A percentile compares a stretch with the other conserved stretches of the same genome.
Evolutionary conservation across 2,329 filamentous ascomycete genomes (phyloP).

Genomic region (Fusarium vanettenii): DNA sequence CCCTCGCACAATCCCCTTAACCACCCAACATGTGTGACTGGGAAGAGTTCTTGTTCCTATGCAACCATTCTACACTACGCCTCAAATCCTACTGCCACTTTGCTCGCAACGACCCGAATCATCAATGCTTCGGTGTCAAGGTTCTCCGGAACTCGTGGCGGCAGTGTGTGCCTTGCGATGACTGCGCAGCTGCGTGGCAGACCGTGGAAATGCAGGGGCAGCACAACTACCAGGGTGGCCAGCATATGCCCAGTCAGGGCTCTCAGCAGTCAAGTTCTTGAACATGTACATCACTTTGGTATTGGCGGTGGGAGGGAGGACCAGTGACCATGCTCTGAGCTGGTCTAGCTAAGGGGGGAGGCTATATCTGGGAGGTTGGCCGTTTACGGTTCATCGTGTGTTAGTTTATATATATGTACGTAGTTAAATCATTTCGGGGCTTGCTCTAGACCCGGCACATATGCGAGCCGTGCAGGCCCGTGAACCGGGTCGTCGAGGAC

Average conservation of each 20-base stretch:
- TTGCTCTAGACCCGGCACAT: conserved; percentile 1
- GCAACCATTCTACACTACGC: conserved; percentile 69
- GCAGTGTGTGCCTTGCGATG: conserved; percentile 64
- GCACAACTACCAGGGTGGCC: not conserved
- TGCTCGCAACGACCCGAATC: conserved; percentile 77
- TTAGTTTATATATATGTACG: conserved; percentile 15
- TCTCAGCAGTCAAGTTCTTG: not conserved
- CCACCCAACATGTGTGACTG: conserved; percentile 72
- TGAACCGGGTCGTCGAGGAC: conserved; percentile 5
- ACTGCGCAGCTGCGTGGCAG: conserved; percentile 50
- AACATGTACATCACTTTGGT: not conserved
- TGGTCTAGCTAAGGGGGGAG: not conserved
- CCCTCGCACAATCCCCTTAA: not conserved
- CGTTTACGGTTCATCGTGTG: not conserved
- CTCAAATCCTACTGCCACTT: conserved; percentile 79
- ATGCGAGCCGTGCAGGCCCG: not conserved
- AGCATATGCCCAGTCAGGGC: not conserved
- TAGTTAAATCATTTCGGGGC: not conserved
- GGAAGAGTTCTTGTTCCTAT: conserved; percentile 76
- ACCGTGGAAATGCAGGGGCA: conserved; percentile 15
- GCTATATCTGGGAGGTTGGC: not conserved
- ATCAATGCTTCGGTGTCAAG: conserved; percentile 77
- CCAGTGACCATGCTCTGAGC: not conserved
- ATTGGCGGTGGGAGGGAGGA: not conserved
- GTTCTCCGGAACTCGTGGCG: conserved; percentile 70